A percentile compares a stretch with the other conserved stretches of the same genome.
Conservation (phyloP, 768 basidiomycete species). For the Rubroboletus pulcherrimus region DNA sequence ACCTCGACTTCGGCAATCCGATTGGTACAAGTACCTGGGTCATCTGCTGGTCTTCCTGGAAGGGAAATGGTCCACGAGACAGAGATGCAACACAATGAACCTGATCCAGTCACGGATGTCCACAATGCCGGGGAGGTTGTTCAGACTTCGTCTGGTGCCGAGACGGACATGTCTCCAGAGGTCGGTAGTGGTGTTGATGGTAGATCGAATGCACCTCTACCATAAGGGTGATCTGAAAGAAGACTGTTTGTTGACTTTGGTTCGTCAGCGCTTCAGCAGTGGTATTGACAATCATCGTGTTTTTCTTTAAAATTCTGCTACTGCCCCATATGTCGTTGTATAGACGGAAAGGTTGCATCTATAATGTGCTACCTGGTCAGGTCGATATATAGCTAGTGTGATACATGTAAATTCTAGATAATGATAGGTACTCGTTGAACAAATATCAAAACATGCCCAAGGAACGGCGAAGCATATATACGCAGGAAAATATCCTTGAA, state of each 20-base stretch:
- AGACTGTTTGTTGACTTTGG: neutral
- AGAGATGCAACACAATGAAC: neutral
- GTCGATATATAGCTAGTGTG: slow-evolving; percentile 15
- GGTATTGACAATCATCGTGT: neutral
- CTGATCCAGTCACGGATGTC: neutral
- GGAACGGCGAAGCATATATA: slow-evolving; percentile 12
- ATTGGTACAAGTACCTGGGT: neutral
- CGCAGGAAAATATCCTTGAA: slow-evolving; percentile 14
- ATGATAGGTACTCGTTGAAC: slow-evolving; percentile 17
- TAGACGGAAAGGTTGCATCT: slow-evolving; percentile 1
- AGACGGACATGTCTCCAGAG: neutral
- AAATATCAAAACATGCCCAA: slow-evolving; percentile 13
- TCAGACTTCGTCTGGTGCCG: slow-evolving; percentile 1
- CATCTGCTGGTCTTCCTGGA: neutral
- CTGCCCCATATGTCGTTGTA: neutral
- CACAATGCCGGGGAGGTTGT: neutral
- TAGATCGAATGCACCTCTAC: neutral
- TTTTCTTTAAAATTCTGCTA: neutral
- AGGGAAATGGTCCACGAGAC: neutral
- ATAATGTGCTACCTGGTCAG: slow-evolving; percentile 3
- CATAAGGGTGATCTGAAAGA: neutral
- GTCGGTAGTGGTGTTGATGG: neutral
- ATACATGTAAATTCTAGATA: slow-evolving; percentile 30
- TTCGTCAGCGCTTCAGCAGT: neutral
- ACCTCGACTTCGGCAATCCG: slow-evolving; percentile 11